Evolutionary conservation across 805 yeast genomes (phyloP), one percentile per base, ranked within the genome.

Genomic region (Teunomyces stri): DNA sequence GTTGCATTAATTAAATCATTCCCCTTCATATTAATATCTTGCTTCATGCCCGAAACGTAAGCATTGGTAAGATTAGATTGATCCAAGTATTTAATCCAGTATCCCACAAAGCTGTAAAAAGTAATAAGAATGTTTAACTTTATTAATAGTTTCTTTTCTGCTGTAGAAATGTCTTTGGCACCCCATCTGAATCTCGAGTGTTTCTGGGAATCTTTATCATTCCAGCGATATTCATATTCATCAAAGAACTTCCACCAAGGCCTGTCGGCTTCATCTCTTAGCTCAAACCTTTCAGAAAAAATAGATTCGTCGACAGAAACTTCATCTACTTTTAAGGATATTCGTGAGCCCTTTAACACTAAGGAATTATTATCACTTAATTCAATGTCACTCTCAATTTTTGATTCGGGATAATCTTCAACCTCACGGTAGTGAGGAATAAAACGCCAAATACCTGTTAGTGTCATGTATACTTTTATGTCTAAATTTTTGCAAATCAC

Each of bases 221-320:
- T 22, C 40, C 40, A 37, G 15, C 70, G 47, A 49, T 65, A 64
- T 45, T 65, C 69, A 45, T 58, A 65, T 51, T 65, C 69, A 49
- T 65, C 69, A 39, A 76, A 77, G 49, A 64, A 75, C 29, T 67
- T 68, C 68, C 69, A 75, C 78, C 81, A 78, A 25, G 72, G 68
- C 44, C 81, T 65, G 45, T 73, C 55, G 3, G 81, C 80, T 58
- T 78, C 82, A 55, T 79, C 83, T 49, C 82, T 61, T 52, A 69
- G 72, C 54, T 77, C 81, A 37, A 21, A 21, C 20, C 16, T 15
- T 11, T 39, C 18, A 16, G 33, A 16, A 5, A 3, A n/a, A 10
- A 16, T 28, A 6, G 18, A 18, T 27, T 39, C 34, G 4, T 11
- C 6, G n/a, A 16, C 43, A n/a, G 34, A 39, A 9, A 29, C 4